phyloP scores from a whole-genome alignment of 305 asterid genomes.

The Fraxinus greggii region DNA sequence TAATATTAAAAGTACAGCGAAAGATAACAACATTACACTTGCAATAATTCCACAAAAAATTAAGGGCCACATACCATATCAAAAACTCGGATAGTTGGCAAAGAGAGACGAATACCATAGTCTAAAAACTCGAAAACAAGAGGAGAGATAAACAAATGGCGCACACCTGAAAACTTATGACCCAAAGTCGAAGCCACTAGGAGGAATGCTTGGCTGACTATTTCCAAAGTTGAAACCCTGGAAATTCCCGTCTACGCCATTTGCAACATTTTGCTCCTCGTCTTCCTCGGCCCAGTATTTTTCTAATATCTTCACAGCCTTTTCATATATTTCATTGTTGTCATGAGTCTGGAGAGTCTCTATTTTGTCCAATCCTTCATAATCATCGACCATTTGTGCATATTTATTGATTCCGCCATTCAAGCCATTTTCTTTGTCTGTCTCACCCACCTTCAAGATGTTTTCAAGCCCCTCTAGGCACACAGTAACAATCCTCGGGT shows the following conservation, averaged over 20 bases:
- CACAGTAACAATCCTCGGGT: constrained; percentile 52
- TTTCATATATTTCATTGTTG: constrained; percentile 52
- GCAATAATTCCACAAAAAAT: background rate
- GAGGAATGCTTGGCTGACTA: constrained; percentile 54
- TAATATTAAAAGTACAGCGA: background rate
- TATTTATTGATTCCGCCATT: constrained; percentile 50
- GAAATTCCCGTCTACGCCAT: constrained; percentile 38
- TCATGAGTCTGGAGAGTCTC: constrained; percentile 56
- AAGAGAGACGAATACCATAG: constrained; percentile 21
- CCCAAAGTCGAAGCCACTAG: constrained; percentile 68
- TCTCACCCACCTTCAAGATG: constrained; percentile 51
- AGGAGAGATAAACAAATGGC: constrained; percentile 14
- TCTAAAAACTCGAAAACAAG: constrained; percentile 20
- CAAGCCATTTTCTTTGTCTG: constrained; percentile 47
- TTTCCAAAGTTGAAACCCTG: constrained; percentile 60
- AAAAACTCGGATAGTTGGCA: constrained; percentile 39
- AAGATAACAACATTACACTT: constrained; percentile 20
- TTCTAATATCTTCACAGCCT: constrained; percentile 49
- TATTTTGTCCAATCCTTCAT: constrained; percentile 51
- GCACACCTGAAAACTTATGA: constrained; percentile 19
- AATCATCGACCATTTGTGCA: constrained; percentile 61
- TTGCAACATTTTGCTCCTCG: constrained; percentile 42
- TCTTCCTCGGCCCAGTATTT: constrained; percentile 57
- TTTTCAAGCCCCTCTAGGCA: constrained; percentile 57
- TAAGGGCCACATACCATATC: constrained; percentile 38